A percentile compares a stretch with the other conserved stretches of the same genome.
These are phyloP conservation scores for Rosellinia necatrix DNA, from an alignment of 2,329 filamentous ascomycete genomes.

Conservation along the genomic window DNA sequence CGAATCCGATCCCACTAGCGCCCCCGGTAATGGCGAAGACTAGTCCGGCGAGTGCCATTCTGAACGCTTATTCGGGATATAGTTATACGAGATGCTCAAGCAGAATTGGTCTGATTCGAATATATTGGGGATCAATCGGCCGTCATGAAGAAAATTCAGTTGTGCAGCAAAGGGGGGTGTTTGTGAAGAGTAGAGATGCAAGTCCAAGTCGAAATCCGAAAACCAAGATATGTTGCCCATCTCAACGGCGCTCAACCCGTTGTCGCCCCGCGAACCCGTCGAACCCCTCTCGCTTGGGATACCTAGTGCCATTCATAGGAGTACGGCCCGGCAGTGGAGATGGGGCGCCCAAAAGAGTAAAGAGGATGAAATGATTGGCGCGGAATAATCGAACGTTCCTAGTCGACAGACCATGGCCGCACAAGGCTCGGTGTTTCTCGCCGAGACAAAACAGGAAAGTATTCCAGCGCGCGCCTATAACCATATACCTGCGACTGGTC, in stretches of 20 bases:
- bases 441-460: conserved; percentile 29
- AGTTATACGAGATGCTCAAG: not conserved
- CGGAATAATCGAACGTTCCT: conserved; percentile 22
- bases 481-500: conserved; percentile 6
- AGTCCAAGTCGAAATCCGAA: not conserved
- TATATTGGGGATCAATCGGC: not conserved
- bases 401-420: conserved; percentile 19
- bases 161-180: conserved; percentile 4
- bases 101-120: conserved; percentile 1
- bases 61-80: conserved; percentile 11
- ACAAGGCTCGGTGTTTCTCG: conserved; percentile 25
- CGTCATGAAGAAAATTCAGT: conserved; percentile 7
- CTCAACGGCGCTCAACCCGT: conserved; percentile 10
- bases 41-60: conserved; percentile 37
- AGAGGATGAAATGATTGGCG: conserved; percentile 26
- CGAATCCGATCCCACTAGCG: conserved; percentile 45
- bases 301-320: conserved; percentile 21
- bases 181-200: conserved; percentile 10
- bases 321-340: conserved; percentile 26
- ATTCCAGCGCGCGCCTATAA: not conserved
- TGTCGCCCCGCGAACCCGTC: conserved; percentile 21
- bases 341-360: conserved; percentile 13
- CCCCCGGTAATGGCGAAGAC: conserved; percentile 50
- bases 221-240: conserved; percentile 9
- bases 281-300: conserved; percentile 25